Evolutionary conservation across 2,329 filamentous ascomycete species (phyloP).

Genomic region (Trichoderma harzianum): DNA sequence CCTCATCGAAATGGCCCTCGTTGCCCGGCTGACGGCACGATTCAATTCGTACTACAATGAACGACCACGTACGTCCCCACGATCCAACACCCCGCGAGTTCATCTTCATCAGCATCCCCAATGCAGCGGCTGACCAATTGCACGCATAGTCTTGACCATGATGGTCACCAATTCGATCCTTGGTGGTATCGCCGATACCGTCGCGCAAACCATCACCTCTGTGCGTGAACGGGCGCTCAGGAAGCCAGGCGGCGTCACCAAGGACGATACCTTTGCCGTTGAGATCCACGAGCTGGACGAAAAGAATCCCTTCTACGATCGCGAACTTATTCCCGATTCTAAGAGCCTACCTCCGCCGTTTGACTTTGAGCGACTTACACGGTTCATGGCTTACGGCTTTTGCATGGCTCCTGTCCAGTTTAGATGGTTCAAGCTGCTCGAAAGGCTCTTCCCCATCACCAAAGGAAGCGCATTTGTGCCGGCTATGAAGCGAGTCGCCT

Average conservation of each 20-base stretch:
- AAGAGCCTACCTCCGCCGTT: constrained; percentile 73
- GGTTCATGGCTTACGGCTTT: constrained; percentile 98
- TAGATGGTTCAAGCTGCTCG: constrained; percentile 90
- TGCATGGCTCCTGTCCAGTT: constrained; percentile 94
- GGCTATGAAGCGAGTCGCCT: constrained; percentile 83
- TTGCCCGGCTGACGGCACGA: constrained; percentile 75
- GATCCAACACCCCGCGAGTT: neutral
- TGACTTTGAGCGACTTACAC: constrained; percentile 88
- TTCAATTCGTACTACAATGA: constrained; percentile 95
- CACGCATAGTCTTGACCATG: constrained; percentile 77
- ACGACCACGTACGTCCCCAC: constrained; percentile 63
- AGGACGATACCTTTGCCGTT: constrained; percentile 73
- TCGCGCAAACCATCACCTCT: constrained; percentile 87
- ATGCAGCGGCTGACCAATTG: neutral
- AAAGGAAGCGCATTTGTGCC: constrained; percentile 71
- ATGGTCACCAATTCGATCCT: constrained; percentile 98
- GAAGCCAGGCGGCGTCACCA: constrained; percentile 57
- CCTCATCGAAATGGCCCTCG: constrained; percentile 82
- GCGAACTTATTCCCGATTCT: constrained; percentile 63
- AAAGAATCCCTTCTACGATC: constrained; percentile 65
- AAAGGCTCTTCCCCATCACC: constrained; percentile 76
- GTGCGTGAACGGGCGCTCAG: constrained; percentile 65
- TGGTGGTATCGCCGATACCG: constrained; percentile 92
- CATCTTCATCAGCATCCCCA: neutral
- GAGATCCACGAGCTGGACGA: constrained; percentile 85